Conservation (phyloP, 2,329 filamentous ascomycete species). For the Elsinoe australis region DNA sequence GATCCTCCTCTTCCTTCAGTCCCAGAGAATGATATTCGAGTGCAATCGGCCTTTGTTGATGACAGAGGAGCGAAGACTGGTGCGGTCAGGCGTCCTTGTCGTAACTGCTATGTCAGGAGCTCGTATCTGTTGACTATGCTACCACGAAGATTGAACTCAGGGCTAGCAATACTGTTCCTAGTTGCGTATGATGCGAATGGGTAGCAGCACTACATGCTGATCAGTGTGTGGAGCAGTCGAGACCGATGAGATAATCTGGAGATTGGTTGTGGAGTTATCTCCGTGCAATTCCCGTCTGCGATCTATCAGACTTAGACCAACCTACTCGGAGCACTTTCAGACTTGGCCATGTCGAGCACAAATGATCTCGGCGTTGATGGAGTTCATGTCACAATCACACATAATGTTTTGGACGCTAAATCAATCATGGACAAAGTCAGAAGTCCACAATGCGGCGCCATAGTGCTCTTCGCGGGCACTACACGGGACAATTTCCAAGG, state of each 20-base stretch:
- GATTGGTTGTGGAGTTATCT: too few species aligned
- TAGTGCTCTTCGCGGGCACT: slow-evolving; percentile 70
- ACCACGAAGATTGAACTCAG: too few species aligned
- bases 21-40: too few species aligned
- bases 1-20: too few species aligned
- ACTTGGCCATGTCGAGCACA: background rate
- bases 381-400: slow-evolving; percentile 63
- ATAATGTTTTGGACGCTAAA: slow-evolving; percentile 51
- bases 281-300: background rate
- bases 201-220: background rate
- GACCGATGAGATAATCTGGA: background rate
- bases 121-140: too few species aligned
- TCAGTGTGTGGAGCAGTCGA: background rate
- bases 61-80: too few species aligned
- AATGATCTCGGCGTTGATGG: background rate
- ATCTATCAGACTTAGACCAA: slow-evolving; percentile 1
- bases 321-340: too few species aligned
- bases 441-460: slow-evolving; percentile 64
- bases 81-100: too few species aligned
- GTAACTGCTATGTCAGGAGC: too few species aligned
- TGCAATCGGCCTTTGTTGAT: too few species aligned
- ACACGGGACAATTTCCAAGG: slow-evolving; percentile 67
- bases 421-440: slow-evolving; percentile 59
- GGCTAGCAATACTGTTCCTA: too few species aligned
- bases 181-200: too few species aligned